These are phyloP conservation scores for Trametes pubescens DNA, from an alignment of 1,284 basidiomycete species.

Conservation along the genomic window DNA sequence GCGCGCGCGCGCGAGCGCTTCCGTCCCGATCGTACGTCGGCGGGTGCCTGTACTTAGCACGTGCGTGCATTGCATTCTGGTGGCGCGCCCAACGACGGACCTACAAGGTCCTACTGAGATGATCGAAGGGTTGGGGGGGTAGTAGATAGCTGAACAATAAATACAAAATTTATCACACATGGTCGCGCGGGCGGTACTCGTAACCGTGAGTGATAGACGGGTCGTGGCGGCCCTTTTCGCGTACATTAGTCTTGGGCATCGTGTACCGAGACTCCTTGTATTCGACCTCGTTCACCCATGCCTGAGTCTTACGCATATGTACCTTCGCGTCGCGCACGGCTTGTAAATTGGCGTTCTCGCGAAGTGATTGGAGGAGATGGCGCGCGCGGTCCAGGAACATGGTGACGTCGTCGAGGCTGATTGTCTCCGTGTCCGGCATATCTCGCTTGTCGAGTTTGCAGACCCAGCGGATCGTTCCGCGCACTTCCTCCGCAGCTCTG, in stretches of 20 bases:
- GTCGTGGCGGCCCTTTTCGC: neutral
- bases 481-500: neutral
- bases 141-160: neutral
- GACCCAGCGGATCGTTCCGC: conserved; percentile 1
- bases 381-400: neutral
- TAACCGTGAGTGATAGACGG: neutral
- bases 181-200: neutral
- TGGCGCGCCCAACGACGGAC: neutral
- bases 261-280: neutral
- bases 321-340: neutral
- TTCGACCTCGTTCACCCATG: neutral
- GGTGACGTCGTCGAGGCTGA: neutral
- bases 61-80: neutral
- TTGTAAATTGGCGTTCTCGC: neutral
- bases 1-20: neutral
- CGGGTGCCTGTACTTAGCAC: neutral
- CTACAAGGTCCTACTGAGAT: neutral
- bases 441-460: neutral
- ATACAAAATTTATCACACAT: neutral
- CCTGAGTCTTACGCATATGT: neutral
- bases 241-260: neutral
- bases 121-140: neutral
- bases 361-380: neutral
- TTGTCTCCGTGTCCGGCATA: neutral
- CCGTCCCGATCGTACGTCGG: neutral